These are phyloP conservation scores for Calendula officinalis DNA, from an alignment of 129 eudicot genomes.

Conservation along the genomic window DNA sequence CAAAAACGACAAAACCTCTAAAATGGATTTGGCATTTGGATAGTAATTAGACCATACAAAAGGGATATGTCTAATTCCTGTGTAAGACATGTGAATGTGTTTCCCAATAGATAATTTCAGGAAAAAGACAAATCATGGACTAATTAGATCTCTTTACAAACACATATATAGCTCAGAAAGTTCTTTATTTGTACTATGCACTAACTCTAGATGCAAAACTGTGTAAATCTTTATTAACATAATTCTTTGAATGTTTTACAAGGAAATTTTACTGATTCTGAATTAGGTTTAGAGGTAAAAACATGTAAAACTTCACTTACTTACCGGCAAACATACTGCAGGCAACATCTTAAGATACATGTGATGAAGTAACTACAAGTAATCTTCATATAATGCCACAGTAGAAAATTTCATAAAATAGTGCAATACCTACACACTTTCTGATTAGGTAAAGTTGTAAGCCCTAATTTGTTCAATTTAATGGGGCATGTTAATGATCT, in stretches of 20 bases:
- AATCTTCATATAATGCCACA: background rate
- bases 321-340: background rate
- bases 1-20: background rate
- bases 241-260: background rate
- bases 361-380: background rate
- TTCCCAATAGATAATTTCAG: constrained; percentile 14
- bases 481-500: background rate
- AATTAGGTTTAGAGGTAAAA: background rate
- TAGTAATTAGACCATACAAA: constrained; percentile 8
- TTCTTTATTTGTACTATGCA: background rate
- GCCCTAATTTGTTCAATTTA: background rate
- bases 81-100: constrained; percentile 13
- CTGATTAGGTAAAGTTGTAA: background rate
- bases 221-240: background rate
- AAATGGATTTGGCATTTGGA: background rate
- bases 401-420: constrained; percentile 12
- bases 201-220: constrained; percentile 16
- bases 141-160: background rate
- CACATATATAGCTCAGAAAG: background rate
- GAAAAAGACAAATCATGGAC: constrained; percentile 10
- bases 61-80: background rate
- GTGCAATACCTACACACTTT: background rate
- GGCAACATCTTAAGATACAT: constrained; percentile 9
- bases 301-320: background rate
- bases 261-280: background rate